Percentiles rank a stretch among this genome's conserved stretches.
phyloP scores from a whole-genome alignment of 768 basidiomycete genomes.

The Amanita rimosa region DNA sequence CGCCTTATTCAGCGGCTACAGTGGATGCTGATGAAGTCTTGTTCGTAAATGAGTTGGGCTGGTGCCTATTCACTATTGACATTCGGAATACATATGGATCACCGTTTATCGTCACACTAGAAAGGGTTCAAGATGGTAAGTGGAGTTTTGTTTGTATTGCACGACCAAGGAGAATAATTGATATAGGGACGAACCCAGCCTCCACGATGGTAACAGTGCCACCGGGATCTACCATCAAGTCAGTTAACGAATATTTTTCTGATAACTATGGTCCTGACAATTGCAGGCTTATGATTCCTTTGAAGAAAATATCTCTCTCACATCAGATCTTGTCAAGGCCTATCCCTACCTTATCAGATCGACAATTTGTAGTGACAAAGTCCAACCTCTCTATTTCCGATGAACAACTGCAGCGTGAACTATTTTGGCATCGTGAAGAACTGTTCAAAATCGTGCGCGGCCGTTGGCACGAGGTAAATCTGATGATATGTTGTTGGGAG shows the following conservation, averaged over 20 bases:
- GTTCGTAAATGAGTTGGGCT: conserved; percentile 42
- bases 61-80: conserved; percentile 85
- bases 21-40: conserved; percentile 18
- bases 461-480: conserved; percentile 77
- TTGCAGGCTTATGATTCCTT: conserved; percentile 52
- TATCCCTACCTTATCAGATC: conserved; percentile 77
- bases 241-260: conserved; percentile 11
- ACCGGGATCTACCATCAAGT: conserved; percentile 82
- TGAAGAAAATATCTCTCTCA: conserved; percentile 58
- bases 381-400: conserved; percentile 49
- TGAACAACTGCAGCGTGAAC: conserved; percentile 54
- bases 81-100: conserved; percentile 88
- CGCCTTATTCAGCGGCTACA: conserved; percentile 19
- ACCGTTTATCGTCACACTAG: conserved; percentile 83
- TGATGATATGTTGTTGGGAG: conserved; percentile 1
- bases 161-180: background rate
- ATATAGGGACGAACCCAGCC: conserved; percentile 26
- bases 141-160: conserved; percentile 14
- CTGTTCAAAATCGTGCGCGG: conserved; percentile 60
- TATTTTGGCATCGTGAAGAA: conserved; percentile 96
- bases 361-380: conserved; percentile 86
- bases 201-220: conserved; percentile 55
- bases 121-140: conserved; percentile 48
- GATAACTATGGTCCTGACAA: background rate
- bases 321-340: conserved; percentile 46